Percentiles rank a stretch among this genome's conserved stretches.
Conservation (phyloP, 2,329 filamentous ascomycete species). For the Ambrosiella xylebori region DNA sequence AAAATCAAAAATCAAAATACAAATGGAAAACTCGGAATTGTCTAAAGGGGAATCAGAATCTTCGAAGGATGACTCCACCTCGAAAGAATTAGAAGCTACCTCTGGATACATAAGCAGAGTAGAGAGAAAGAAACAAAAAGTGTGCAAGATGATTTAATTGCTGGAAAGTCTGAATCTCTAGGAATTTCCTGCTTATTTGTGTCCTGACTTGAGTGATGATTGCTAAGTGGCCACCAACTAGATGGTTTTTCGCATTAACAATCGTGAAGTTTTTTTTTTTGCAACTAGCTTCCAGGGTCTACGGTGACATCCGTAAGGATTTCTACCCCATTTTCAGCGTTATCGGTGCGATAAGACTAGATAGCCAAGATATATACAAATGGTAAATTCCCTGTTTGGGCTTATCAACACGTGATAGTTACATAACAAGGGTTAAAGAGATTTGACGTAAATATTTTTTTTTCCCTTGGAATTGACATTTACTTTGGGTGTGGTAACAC, state of each 20-base stretch:
- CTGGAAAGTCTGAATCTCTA: too few species aligned
- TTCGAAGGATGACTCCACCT: neutral
- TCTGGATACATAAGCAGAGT: neutral
- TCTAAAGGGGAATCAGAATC: neutral
- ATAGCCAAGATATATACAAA: neutral
- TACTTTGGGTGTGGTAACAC: neutral
- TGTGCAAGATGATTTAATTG: too few species aligned
- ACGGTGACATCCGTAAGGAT: neutral
- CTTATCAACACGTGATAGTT: neutral
- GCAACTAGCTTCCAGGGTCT: neutral
- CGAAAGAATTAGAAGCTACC: neutral
- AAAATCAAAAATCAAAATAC: neutral
- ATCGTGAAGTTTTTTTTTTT: neutral
- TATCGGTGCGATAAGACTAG: slow-evolving; percentile 2
- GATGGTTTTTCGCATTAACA: neutral
- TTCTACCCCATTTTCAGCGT: neutral
- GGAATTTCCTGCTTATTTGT: too few species aligned
- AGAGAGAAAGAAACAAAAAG: neutral
- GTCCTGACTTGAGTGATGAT: neutral
- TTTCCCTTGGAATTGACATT: neutral
- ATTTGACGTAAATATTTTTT: slow-evolving; percentile 6
- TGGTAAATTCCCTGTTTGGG: neutral
- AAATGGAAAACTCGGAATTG: neutral
- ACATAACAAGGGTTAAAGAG: neutral
- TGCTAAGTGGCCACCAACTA: neutral